Percentiles rank a stretch among this genome's conserved stretches.
phyloP scores from a whole-genome alignment of 176 grass and related monocot species.

The Metroxylon sagu region DNA sequence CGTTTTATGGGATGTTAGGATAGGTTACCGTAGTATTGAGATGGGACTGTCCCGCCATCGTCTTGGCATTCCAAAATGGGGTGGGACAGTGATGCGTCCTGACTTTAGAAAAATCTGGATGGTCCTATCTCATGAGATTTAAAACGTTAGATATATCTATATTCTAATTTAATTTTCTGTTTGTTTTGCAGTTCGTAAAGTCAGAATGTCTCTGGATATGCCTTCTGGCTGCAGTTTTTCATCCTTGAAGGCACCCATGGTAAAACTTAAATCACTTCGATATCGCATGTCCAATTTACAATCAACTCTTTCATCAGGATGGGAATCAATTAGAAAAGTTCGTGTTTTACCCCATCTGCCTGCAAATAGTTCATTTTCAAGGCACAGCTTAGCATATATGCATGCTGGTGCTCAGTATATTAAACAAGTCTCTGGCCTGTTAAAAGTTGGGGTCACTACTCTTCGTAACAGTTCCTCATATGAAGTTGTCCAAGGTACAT shows the following conservation, averaged over 20 bases:
- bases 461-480: slow-evolving; percentile 66
- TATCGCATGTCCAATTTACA: slow-evolving; percentile 73
- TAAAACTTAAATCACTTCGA: slow-evolving; percentile 65
- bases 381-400: slow-evolving; percentile 94
- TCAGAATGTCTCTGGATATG: slow-evolving; percentile 93
- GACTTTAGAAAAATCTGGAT: no score
- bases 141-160: background rate
- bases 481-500: slow-evolving; percentile 79
- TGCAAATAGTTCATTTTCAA: slow-evolving; percentile 77
- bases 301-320: slow-evolving; percentile 65
- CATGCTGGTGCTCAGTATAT: slow-evolving; percentile 93
- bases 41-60: no score
- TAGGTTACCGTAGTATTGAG: no score
- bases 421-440: slow-evolving; percentile 83
- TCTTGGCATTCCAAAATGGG: no score
- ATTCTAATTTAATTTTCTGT: background rate
- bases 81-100: no score
- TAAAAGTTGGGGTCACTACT: slow-evolving; percentile 84
- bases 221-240: slow-evolving; percentile 86
- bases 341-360: slow-evolving; percentile 62
- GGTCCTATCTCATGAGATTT: no score
- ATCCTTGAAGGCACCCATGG: slow-evolving; percentile 38
- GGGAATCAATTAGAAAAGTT: slow-evolving; percentile 74
- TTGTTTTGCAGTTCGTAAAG: slow-evolving; percentile 76
- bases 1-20: no score